Percentiles rank a stretch among this genome's conserved stretches.
These are phyloP conservation scores for Fistulifera solaris DNA, from an alignment of 108 stramenopile species.

Conservation along the genomic window DNA sequence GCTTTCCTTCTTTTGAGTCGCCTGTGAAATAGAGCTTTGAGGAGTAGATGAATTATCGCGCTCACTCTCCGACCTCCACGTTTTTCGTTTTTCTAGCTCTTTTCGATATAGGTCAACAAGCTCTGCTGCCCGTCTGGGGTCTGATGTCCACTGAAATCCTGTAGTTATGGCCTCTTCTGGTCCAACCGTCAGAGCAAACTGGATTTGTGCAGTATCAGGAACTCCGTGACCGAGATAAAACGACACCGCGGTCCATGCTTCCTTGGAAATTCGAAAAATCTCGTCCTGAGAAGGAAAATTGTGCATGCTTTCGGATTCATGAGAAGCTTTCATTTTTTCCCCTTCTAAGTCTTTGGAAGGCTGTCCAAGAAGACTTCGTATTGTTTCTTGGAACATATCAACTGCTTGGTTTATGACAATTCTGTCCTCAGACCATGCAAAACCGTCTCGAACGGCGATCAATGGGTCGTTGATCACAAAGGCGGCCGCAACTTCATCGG, in stretches of 20 bases:
- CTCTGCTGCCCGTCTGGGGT: conserved; percentile 12
- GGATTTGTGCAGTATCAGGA: conserved; percentile 26
- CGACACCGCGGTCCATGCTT: conserved; percentile 28
- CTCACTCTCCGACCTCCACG: conserved; percentile 5
- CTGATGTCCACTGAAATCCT: conserved; percentile 32
- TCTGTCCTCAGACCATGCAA: conserved; percentile 44
- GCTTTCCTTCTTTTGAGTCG: too few species aligned
- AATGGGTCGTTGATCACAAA: conserved; percentile 33
- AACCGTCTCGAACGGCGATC: conserved; percentile 31
- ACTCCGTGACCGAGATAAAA: conserved; percentile 14
- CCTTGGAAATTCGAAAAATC: conserved; percentile 20
- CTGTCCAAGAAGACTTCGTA: too few species aligned
- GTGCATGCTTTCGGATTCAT: too few species aligned
- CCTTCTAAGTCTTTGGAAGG: too few species aligned
- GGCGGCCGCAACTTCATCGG: conserved; percentile 52
- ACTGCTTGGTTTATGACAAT: background rate
- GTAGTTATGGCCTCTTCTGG: conserved; percentile 20
- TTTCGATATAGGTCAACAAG: conserved; percentile 21
- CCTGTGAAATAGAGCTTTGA: too few species aligned
- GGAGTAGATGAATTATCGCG: background rate
- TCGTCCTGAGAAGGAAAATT: conserved; percentile 15
- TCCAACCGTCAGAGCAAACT: conserved; percentile 26
- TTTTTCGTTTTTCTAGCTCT: conserved; percentile 8
- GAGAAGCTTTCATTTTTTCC: too few species aligned
- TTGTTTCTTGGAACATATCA: background rate